Evolutionary conservation across 202 grass and related monocot species (phyloP).

Genomic region (Brachypodium distachyon): DNA sequence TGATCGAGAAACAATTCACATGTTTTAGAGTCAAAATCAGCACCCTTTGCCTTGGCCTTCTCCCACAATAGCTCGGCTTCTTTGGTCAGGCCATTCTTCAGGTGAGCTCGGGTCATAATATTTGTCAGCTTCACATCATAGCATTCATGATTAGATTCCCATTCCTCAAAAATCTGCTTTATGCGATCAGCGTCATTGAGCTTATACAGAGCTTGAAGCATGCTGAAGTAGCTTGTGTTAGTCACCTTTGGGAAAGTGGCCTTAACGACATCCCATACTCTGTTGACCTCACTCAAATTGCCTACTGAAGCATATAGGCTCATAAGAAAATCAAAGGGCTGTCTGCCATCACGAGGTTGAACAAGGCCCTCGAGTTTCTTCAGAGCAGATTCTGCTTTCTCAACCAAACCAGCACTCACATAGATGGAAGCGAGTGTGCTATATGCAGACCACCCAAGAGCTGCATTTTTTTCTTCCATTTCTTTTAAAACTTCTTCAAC

Average conservation of each 20-base stretch:
- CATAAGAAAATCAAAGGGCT: conserved; percentile 66
- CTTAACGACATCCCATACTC: conserved; percentile 55
- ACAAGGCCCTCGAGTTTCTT: conserved; percentile 59
- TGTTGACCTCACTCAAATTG: conserved; percentile 52
- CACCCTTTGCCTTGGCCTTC: conserved; percentile 51
- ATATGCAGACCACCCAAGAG: conserved; percentile 49
- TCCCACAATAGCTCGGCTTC: conserved; percentile 47
- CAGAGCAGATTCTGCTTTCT: conserved; percentile 58
- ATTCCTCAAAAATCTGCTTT: conserved; percentile 56
- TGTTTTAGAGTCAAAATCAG: conserved; percentile 35
- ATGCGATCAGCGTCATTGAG: conserved; percentile 42
- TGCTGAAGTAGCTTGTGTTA: conserved; percentile 53
- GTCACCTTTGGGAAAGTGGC: conserved; percentile 38
- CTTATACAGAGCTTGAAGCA: conserved; percentile 66
- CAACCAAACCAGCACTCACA: conserved; percentile 31
- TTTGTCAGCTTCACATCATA: conserved; percentile 60
- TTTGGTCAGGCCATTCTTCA: conserved; percentile 36
- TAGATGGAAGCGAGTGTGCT: conserved; percentile 74
- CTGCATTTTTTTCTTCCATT: conserved; percentile 31
- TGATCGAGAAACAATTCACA: conserved; percentile 50
- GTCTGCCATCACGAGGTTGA: conserved; percentile 5
- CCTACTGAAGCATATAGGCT: conserved; percentile 55
- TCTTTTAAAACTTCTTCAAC: conserved; percentile 67
- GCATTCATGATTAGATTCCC: conserved; percentile 43
- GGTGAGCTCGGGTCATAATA: conserved; percentile 43